Evolutionary conservation across 345 rosid species (phyloP), one percentile per base, ranked within the genome.

Genomic region (Melastoma malabathricum): DNA sequence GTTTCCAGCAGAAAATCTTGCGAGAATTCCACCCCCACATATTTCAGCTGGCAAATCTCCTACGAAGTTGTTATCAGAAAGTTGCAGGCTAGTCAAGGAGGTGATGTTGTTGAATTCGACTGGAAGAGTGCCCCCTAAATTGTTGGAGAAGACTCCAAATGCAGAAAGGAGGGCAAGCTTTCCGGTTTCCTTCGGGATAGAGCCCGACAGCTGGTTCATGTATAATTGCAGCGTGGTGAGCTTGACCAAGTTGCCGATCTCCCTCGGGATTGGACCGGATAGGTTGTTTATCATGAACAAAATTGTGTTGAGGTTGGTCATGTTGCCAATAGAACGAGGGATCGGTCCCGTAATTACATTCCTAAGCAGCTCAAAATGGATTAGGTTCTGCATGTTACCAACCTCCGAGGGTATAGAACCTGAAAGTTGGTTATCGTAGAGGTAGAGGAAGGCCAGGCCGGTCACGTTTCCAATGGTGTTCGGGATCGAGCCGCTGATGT

Each of bases 221-320:
- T 0, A 0, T 0, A 48, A 22, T 0, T 2, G 0, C 34, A 48
- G 27, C 2, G 0, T 0, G 3, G 6, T 0, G 38, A 49, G 52
- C 1, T 22, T 49, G 52, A 25, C 27, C 9, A 49, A 48, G 51
- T 48, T 48, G 13, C 51, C 51, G 0, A 48, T 48, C 16, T 10
- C 18, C 10, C 15, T 14, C 0, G 43, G 55, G 10, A 29, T 15
- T 3, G 55, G 10, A 18, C 55, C 45, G 0, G n/a, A 15, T 1
- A 10, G 10, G 2, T 18, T 48, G 51, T 48, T 48, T 1, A 0
- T 27, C 5, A 0, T 0, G 10, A 48, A 7, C 1, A 0, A 1
- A 22, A 48, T 4, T 0, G 1, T 0, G 29, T 17, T 15, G 13
- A 49, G 55, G 43, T 46, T n/a, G 46, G 31, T 45, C 22, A 62